Conservation (phyloP, 371 early-diverging fungal species). For the Saksenaea oblongispora region DNA sequence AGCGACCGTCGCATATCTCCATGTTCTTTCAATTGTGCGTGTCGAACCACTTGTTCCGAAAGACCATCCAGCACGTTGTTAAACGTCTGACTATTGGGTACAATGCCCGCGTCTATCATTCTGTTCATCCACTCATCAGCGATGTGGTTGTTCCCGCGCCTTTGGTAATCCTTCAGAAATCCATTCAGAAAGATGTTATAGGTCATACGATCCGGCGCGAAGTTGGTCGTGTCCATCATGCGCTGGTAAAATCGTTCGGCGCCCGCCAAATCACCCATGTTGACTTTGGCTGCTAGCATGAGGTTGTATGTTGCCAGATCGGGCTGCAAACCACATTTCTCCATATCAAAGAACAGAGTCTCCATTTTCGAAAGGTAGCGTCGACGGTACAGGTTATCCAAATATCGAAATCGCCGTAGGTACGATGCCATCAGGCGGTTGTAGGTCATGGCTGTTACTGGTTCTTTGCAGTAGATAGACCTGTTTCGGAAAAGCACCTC, state of each 20-base stretch:
- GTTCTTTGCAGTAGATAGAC: constrained; percentile 18
- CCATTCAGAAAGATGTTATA: constrained; percentile 31
- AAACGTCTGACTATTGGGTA: constrained; percentile 25
- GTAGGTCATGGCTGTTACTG: constrained; percentile 18
- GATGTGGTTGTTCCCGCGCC: constrained; percentile 10
- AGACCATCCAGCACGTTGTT: constrained; percentile 25
- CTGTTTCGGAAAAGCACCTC: constrained; percentile 32
- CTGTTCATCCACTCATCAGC: constrained; percentile 29
- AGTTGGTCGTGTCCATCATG: constrained; percentile 5
- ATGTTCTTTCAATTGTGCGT: constrained; percentile 12
- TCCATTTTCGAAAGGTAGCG: constrained; percentile 27
- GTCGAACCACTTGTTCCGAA: constrained; percentile 16
- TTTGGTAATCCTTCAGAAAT: constrained; percentile 12
- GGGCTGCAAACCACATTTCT: constrained; percentile 16
- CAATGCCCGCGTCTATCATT: constrained; percentile 22
- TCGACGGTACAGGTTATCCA: constrained; percentile 17
- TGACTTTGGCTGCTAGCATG: constrained; percentile 26
- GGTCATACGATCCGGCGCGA: constrained; percentile 26
- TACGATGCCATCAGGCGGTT: constrained; percentile 34
- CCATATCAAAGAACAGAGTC: constrained; percentile 21
- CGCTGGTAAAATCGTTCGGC: background rate
- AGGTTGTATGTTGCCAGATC: constrained; percentile 33
- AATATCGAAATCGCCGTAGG: constrained; percentile 23
- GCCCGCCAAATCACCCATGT: background rate
- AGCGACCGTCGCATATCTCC: constrained; percentile 13